phyloP scores from a whole-genome alignment of 116 monocot species.

The Cymodocea nodosa region DNA sequence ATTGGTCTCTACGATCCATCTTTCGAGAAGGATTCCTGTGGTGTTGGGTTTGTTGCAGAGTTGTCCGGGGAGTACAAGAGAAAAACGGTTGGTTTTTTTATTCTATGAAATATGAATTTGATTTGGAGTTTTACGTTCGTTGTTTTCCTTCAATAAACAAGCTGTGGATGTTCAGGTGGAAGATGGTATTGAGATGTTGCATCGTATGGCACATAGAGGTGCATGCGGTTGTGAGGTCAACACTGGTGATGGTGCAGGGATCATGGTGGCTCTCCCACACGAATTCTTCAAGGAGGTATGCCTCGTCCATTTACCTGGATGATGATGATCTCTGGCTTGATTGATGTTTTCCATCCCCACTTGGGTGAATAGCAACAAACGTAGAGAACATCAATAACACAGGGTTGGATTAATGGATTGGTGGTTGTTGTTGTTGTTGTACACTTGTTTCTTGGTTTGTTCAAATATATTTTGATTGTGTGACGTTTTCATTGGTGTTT shows the following conservation, averaged over 20 bases:
- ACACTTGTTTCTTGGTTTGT: background rate
- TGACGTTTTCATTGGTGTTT: background rate
- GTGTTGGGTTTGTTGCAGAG: conserved; percentile 93
- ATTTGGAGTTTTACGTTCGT: background rate
- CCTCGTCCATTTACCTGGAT: background rate
- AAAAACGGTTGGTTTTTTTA: conserved; percentile 43
- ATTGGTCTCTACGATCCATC: conserved; percentile 88
- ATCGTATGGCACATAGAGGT: conserved; percentile 89
- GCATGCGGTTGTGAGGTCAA: conserved; percentile 95
- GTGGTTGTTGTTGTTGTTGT: too few species aligned
- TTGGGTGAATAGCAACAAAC: too few species aligned
- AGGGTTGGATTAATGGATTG: background rate
- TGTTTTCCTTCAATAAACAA: background rate
- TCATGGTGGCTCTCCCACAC: conserved; percentile 88
- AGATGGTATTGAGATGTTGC: conserved; percentile 89
- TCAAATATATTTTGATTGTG: conserved; percentile 3
- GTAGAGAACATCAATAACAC: background rate
- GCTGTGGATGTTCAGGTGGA: conserved; percentile 41
- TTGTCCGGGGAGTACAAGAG: conserved; percentile 66
- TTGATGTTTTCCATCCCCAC: too few species aligned
- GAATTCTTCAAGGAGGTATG: conserved; percentile 70
- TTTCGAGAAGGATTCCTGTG: conserved; percentile 90
- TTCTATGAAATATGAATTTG: background rate
- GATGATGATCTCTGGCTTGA: too few species aligned
- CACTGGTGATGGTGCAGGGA: conserved; percentile 97